These are phyloP conservation scores for Candida pseudoglaebosa DNA, from an alignment of 805 yeast genomes.

Conservation along the genomic window DNA sequence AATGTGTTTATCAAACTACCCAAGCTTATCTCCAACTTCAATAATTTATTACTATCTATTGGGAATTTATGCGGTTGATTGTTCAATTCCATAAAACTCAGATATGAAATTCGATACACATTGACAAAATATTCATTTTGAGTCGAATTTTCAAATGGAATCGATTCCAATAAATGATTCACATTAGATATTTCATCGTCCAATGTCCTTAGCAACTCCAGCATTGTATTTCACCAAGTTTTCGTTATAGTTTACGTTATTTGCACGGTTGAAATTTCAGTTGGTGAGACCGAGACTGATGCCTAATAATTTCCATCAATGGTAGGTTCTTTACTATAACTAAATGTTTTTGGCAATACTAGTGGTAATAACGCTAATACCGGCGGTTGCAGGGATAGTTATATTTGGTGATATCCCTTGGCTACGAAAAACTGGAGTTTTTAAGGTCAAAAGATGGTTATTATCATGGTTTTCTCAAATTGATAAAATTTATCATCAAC, in stretches of 20 bases:
- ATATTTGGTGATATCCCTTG: slow-evolving; percentile 50
- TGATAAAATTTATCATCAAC: slow-evolving; percentile 3
- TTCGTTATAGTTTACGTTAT: too few species aligned
- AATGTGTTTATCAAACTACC: slow-evolving; percentile 37
- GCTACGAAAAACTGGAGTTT: slow-evolving; percentile 31
- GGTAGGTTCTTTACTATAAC: too few species aligned
- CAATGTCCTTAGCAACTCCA: slow-evolving; percentile 15
- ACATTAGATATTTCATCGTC: slow-evolving; percentile 24
- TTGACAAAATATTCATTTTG: slow-evolving; percentile 24
- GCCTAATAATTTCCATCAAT: too few species aligned
- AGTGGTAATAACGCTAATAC: neutral
- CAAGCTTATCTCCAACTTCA: slow-evolving; percentile 39
- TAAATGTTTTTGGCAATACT: slow-evolving; percentile 1
- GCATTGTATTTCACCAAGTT: too few species aligned
- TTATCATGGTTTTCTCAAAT: neutral
- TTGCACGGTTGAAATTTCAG: too few species aligned
- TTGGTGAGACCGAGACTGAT: too few species aligned
- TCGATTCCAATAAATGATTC: slow-evolving; percentile 24
- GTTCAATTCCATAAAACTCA: slow-evolving; percentile 20
- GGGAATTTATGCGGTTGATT: slow-evolving; percentile 24
- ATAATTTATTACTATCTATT: slow-evolving; percentile 31
- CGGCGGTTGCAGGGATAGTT: slow-evolving; percentile 11
- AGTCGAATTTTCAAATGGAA: slow-evolving; percentile 28
- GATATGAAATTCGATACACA: slow-evolving; percentile 25
- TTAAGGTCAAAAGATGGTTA: slow-evolving; percentile 14